Evolutionary conservation across 768 basidiomycete genomes (phyloP).

Genomic region (Sporobolomyces pararoseus): DNA sequence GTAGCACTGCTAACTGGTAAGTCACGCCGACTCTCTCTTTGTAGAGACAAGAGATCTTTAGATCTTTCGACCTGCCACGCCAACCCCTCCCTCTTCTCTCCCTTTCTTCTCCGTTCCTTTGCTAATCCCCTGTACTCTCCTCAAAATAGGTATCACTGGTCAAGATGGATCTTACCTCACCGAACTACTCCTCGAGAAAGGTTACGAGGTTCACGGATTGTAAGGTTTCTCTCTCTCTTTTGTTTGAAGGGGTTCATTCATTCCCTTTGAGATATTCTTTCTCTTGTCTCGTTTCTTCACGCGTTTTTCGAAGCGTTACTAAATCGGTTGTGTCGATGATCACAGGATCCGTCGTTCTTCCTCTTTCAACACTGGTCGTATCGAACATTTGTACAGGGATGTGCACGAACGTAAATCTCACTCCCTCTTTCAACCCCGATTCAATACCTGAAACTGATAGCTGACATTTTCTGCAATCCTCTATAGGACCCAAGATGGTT

Average conservation of each 20-base stretch:
- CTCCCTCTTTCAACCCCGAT: background rate
- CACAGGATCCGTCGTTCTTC: slow-evolving; percentile 95
- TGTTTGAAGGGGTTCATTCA: too few species aligned
- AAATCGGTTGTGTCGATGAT: background rate
- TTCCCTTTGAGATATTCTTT: background rate
- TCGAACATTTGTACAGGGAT: slow-evolving; percentile 89
- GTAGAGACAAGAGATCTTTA: too few species aligned
- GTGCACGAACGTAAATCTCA: slow-evolving; percentile 74
- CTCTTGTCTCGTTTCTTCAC: background rate
- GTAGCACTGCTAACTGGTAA: slow-evolving; percentile 87
- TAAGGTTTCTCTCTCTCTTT: slow-evolving; percentile 18
- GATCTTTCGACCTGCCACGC: slow-evolving; percentile 4
- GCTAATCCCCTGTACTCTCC: too few species aligned
- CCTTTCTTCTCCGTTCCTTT: background rate
- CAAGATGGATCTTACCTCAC: slow-evolving; percentile 95
- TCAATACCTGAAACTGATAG: background rate
- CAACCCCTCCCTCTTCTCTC: background rate
- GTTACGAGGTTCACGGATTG: slow-evolving; percentile 52
- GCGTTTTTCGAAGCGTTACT: slow-evolving; percentile 1
- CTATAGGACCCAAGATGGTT: slow-evolving; percentile 47
- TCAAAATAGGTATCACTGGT: slow-evolving; percentile 74
- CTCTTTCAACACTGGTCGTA: slow-evolving; percentile 92
- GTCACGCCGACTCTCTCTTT: slow-evolving; percentile 36
- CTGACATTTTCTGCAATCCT: background rate
- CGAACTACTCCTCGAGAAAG: slow-evolving; percentile 54